Base-by-base conservation (phyloP, 352 stramenopile species). In the Phytophthora foliorum region DNA sequence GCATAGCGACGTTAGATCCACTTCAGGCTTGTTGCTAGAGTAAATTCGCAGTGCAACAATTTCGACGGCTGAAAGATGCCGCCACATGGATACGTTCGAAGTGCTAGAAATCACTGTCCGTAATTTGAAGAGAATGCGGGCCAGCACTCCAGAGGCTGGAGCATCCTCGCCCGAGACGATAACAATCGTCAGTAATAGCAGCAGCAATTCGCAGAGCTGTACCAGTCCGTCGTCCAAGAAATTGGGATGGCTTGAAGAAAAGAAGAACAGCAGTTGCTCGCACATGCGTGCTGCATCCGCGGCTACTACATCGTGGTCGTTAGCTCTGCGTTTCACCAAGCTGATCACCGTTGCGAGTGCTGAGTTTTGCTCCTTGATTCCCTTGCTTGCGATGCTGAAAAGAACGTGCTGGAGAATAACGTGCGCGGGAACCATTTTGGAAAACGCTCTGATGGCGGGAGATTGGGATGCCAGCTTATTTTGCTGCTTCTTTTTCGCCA, bases 211-310 rank as follows among this genome's bases (percentile, higher is more conserved):
- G 45, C 74, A 88, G 6, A 89, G 55, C 27, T 57, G 50, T 16
- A 29, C 21, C 13, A 63, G 24, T 32, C 41, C 41, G 6, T 14
- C 46, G 34, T 65, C 25, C 14, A 49, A n/a, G 9, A 53, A 52
- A 4, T 51, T 17, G 10, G 36, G 4, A 16, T 56, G 22, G n/a
- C 29, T 61, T 36, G 50, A 63, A 2, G 61, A 63, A 46, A 90
- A 62, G 11, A 77, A 80, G 39, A 86, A 88, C 29, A 88, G 38
- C 21, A 88, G 24, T 57, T 86, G 79, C 25, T 90, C 79, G 29
- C 77, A 87, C 54, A 88, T 75, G 9, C 64, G 75, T 14, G 63
- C 57, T 38, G 77, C 75, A 9, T 77, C 75, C 2, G 50, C 21
- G n/a, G 42, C 46, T 19, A 44, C 24, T 8, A 81, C 17, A 8